Percentiles rank a stretch among this genome's conserved stretches.
Evolutionary conservation across 768 basidiomycete genomes (phyloP).

Genomic region (Nevesoporus exiguus): DNA sequence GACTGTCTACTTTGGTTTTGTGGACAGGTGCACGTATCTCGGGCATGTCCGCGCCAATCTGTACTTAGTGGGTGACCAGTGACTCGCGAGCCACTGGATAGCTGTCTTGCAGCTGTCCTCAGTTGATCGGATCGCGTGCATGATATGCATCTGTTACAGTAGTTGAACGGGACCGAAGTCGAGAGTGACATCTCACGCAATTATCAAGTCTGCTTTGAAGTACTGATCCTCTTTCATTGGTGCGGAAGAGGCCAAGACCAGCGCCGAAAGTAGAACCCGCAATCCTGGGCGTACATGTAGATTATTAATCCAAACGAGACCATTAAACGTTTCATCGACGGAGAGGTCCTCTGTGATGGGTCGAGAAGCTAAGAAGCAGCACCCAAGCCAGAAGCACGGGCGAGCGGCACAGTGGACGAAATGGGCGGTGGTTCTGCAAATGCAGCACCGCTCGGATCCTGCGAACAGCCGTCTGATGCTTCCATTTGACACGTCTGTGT

Average conservation of each 20-base stretch:
- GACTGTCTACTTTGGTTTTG: slow-evolving; percentile 5
- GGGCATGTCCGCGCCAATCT: background rate
- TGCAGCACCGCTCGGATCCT: slow-evolving; percentile 15
- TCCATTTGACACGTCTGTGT: slow-evolving; percentile 5
- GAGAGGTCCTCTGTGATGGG: slow-evolving; percentile 1
- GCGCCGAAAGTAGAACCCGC: background rate
- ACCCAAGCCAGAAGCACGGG: slow-evolving; percentile 17
- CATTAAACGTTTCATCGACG: background rate
- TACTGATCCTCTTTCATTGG: background rate
- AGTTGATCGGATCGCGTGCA: background rate
- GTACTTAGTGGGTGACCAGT: background rate
- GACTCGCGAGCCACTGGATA: slow-evolving; percentile 3
- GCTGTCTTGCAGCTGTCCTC: background rate
- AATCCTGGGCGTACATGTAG: background rate
- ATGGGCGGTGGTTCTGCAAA: background rate
- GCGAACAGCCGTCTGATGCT: background rate
- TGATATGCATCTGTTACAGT: background rate
- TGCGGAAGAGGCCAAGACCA: slow-evolving; percentile 1
- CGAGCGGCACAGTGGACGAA: background rate
- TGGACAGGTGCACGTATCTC: slow-evolving; percentile 1
- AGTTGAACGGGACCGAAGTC: slow-evolving; percentile 5
- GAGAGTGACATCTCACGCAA: slow-evolving; percentile 1
- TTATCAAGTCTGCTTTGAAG: background rate
- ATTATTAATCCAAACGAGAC: background rate
- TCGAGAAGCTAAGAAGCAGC: slow-evolving; percentile 2